A percentile compares a stretch with the other conserved stretches of the same genome.
Evolutionary conservation across 2,329 filamentous ascomycete genomes (phyloP).

Genomic region (Colletotrichum tabaci): DNA sequence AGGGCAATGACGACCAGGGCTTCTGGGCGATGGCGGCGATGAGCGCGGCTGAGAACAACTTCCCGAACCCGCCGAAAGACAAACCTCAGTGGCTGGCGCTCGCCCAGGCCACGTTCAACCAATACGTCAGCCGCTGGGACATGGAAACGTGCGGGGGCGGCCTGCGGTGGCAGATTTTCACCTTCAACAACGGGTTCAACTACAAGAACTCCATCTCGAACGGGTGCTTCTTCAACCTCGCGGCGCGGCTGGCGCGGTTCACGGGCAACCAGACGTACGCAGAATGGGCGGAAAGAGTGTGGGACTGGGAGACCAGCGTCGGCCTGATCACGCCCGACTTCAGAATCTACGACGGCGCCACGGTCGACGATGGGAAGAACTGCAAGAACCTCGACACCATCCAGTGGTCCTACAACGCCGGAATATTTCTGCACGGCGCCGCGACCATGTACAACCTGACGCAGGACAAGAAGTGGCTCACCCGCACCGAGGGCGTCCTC

Average conservation of each 20-base stretch:
- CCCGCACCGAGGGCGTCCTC: conserved; percentile 72
- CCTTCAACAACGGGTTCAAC: conserved; percentile 79
- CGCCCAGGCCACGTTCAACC: conserved; percentile 85
- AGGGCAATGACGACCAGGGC: conserved; percentile 83
- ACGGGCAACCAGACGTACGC: conserved; percentile 85
- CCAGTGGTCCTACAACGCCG: conserved; percentile 80
- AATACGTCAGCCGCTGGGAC: conserved; percentile 81
- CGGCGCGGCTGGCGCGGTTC: conserved; percentile 81
- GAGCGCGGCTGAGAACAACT: conserved; percentile 82
- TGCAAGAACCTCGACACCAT: conserved; percentile 69
- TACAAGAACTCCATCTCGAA: conserved; percentile 80
- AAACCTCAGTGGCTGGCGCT: conserved; percentile 84
- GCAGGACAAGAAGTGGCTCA: conserved; percentile 66
- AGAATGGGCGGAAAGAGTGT: conserved; percentile 81
- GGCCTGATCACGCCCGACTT: conserved; percentile 71
- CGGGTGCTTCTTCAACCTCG: conserved; percentile 79
- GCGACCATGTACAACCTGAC: conserved; percentile 77
- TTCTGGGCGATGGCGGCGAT: conserved; percentile 91
- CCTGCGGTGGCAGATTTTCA: conserved; percentile 88
- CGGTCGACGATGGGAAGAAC: conserved; percentile 54
- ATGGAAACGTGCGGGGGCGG: conserved; percentile 77
- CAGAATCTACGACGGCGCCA: conserved; percentile 67
- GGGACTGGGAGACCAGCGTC: conserved; percentile 72
- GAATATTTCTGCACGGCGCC: conserved; percentile 74
- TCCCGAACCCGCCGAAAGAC: conserved; percentile 75